These are phyloP conservation scores for Stropharia rugosoannulata DNA, from an alignment of 768 basidiomycete species.

Conservation along the genomic window DNA sequence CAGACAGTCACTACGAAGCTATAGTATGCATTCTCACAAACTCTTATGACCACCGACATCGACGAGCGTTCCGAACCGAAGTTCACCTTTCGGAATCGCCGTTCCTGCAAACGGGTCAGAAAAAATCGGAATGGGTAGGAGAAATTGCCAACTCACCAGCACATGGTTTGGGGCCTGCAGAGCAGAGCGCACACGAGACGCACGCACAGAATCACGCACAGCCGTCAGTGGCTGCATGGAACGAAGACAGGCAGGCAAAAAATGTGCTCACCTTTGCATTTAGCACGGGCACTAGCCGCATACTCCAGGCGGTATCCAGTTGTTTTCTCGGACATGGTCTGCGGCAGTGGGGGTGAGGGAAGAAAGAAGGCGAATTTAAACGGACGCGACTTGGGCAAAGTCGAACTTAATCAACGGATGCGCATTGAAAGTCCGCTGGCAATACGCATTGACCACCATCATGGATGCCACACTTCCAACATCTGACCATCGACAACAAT, in stretches of 20 bases:
- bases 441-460: constrained; percentile 44
- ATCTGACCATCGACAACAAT: constrained; percentile 11
- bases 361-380: constrained; percentile 25
- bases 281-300: constrained; percentile 61
- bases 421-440: constrained; percentile 46
- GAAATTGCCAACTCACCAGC: constrained; percentile 41
- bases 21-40: constrained; percentile 48
- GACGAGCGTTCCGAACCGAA: constrained; percentile 74
- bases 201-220: not conserved
- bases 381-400: constrained; percentile 34
- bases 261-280: constrained; percentile 68
- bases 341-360: constrained; percentile 17
- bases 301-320: constrained; percentile 80
- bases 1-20: not conserved
- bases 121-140: constrained; percentile 3
- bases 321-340: constrained; percentile 47
- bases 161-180: constrained; percentile 75
- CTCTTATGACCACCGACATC: constrained; percentile 69
- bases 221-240: constrained; percentile 11
- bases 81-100: constrained; percentile 64
- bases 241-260: constrained; percentile 13
- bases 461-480: constrained; percentile 16
- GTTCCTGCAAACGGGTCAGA: constrained; percentile 48
- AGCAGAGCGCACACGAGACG: constrained; percentile 21
- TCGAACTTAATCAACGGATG: constrained; percentile 22